Evolutionary conservation across 495 filamentous ascomycete genomes (phyloP).

Genomic region (Aspergillus cristatus): DNA sequence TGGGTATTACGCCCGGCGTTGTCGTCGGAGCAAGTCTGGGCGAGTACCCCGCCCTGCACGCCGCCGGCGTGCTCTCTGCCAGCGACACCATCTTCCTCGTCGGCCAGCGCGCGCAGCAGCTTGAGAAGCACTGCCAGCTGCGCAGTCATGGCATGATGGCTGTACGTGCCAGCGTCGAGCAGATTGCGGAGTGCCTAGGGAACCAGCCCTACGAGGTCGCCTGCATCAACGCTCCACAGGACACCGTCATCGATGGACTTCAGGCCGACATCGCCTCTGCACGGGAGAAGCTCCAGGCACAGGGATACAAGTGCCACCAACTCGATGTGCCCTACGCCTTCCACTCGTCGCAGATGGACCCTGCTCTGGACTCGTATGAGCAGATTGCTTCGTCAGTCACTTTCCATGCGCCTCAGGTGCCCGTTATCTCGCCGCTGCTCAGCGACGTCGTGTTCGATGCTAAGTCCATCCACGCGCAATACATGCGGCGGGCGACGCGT

Average conservation of each 20-base stretch:
- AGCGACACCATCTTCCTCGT: constrained; percentile 60
- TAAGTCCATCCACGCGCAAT: constrained; percentile 15
- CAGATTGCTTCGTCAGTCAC: no score
- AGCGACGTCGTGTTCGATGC: constrained; percentile 14
- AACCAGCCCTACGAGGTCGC: constrained; percentile 31
- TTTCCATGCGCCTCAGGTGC: constrained; percentile 21
- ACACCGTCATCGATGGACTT: constrained; percentile 54
- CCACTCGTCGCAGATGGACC: constrained; percentile 44
- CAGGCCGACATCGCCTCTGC: constrained; percentile 23
- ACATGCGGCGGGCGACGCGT: constrained; percentile 14
- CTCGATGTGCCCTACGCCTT: constrained; percentile 46
- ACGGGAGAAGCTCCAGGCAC: neutral
- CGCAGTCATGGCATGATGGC: constrained; percentile 45
- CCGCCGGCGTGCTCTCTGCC: constrained; percentile 65
- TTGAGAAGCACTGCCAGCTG: constrained; percentile 8
- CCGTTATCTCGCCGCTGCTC: constrained; percentile 22
- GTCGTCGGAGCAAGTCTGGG: constrained; percentile 78
- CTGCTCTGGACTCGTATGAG: constrained; percentile 40
- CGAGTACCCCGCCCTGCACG: constrained; percentile 76
- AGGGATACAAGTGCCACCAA: constrained; percentile 17
- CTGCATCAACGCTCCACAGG: constrained; percentile 53
- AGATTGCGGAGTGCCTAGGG: constrained; percentile 10
- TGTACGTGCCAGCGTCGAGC: constrained; percentile 26
- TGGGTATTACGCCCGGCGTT: constrained; percentile 59
- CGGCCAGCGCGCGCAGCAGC: constrained; percentile 14